These are phyloP conservation scores for Lindgomyces ingoldianus DNA, from an alignment of 495 filamentous ascomycete species.

Conservation along the genomic window DNA sequence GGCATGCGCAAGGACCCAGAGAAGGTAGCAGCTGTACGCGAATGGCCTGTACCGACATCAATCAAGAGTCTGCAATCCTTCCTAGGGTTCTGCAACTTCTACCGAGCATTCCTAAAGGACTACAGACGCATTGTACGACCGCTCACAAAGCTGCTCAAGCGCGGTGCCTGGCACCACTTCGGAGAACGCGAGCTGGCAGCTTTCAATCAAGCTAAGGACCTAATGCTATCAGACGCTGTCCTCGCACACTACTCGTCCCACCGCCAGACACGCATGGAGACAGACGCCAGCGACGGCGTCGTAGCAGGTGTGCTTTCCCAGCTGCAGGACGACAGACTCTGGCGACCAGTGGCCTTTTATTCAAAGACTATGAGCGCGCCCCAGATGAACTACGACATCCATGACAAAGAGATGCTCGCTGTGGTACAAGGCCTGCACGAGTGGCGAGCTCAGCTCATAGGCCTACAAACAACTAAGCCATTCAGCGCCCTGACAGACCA, in stretches of 20 bases:
- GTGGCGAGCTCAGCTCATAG: constrained; percentile 38
- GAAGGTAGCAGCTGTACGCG: neutral
- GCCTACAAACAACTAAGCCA: constrained; percentile 22
- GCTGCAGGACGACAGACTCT: constrained; percentile 29
- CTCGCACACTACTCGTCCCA: constrained; percentile 38
- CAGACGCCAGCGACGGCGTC: constrained; percentile 12
- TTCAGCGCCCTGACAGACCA: constrained; percentile 42
- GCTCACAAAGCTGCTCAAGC: constrained; percentile 7
- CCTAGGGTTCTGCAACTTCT: constrained; percentile 47
- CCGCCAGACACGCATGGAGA: constrained; percentile 31
- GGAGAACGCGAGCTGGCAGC: constrained; percentile 35
- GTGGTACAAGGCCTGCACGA: constrained; percentile 43
- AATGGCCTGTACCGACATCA: neutral
- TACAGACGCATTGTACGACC: constrained; percentile 32
- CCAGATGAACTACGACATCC: constrained; percentile 40
- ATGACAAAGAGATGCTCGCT: constrained; percentile 47
- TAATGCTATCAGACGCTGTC: constrained; percentile 46
- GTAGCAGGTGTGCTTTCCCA: constrained; percentile 37
- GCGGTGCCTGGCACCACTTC: constrained; percentile 50
- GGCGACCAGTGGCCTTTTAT: constrained; percentile 40
- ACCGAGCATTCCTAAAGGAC: constrained; percentile 40
- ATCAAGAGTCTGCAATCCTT: constrained; percentile 38
- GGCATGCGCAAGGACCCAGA: constrained; percentile 6
- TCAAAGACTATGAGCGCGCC: constrained; percentile 36
- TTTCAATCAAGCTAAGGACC: constrained; percentile 42